Evolutionary conservation across 2,329 filamentous ascomycete species (phyloP).

Genomic region (Decorospora gaudefroyi): DNA sequence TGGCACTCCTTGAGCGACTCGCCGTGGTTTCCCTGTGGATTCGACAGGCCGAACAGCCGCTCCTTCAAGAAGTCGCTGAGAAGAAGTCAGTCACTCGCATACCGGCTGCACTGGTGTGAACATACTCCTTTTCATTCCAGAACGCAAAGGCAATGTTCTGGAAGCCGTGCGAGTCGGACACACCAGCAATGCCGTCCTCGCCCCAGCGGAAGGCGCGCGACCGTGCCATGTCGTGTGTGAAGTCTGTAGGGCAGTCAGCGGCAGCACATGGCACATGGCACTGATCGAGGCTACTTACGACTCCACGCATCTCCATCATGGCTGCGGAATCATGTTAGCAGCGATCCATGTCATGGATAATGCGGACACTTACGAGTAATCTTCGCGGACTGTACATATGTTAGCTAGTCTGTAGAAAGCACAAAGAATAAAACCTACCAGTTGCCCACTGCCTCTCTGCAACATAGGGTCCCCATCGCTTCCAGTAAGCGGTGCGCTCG

Average conservation of each 20-base stretch:
- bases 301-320: conserved; percentile 93
- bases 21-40: conserved; percentile 95
- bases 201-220: conserved; percentile 92
- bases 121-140: conserved; percentile 95
- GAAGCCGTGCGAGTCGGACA: conserved; percentile 87
- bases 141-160: conserved; percentile 96
- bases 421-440: conserved; percentile 57
- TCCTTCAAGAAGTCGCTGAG: conserved; percentile 88
- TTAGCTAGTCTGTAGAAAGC: conserved; percentile 30
- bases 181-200: conserved; percentile 94
- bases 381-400: conserved; percentile 71
- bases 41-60: conserved; percentile 90
- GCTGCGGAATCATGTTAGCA: conserved; percentile 51
- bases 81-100: conserved; percentile 47
- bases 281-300: conserved; percentile 62
- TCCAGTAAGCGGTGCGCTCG: conserved; percentile 88
- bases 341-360: conserved; percentile 8
- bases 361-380: conserved; percentile 70
- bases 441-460: conserved; percentile 96
- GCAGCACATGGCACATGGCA: conserved; percentile 32
- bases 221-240: conserved; percentile 88
- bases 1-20: conserved; percentile 97
- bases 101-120: conserved; percentile 8
- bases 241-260: conserved; percentile 64
- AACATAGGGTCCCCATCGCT: conserved; percentile 95